phyloP scores from a whole-genome alignment of 345 rosid genomes.

The Populus euphratica region DNA sequence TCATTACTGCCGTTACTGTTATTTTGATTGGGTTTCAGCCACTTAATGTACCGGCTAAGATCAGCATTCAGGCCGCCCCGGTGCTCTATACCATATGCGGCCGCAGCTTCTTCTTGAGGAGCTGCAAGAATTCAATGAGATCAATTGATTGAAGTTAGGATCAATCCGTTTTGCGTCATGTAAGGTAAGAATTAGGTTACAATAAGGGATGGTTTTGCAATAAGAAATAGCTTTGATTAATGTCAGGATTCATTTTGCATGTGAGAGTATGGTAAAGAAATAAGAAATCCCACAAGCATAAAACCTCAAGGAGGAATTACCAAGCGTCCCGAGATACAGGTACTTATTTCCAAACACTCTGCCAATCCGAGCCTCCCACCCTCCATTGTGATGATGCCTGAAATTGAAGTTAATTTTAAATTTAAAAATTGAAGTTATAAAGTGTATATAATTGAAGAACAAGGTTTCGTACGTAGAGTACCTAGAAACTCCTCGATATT shows the following conservation, averaged over 20 bases:
- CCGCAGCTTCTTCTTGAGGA: conserved; percentile 94
- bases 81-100: conserved; percentile 84
- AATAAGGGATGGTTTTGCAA: background rate
- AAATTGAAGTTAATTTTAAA: background rate
- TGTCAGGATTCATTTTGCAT: background rate
- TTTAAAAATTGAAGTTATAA: too few species aligned
- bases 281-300: too few species aligned
- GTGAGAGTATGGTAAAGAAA: too few species aligned
- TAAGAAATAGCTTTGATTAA: background rate
- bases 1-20: background rate
- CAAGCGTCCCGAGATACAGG: conserved; percentile 64
- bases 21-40: conserved; percentile 48
- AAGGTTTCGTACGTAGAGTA: conserved; percentile 16
- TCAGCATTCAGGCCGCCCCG: conserved; percentile 92
- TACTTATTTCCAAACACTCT: conserved; percentile 76
- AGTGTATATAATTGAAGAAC: background rate
- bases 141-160: background rate
- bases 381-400: conserved; percentile 77
- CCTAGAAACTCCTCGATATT: conserved; percentile 96
- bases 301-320: conserved; percentile 22
- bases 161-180: background rate
- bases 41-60: conserved; percentile 73
- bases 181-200: too few species aligned
- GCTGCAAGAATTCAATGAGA: conserved; percentile 36
- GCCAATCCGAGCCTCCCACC: conserved; percentile 84